Evolutionary conservation across 1,139 yeast species (phyloP).

Genomic region (Hansenula lynferdii): DNA sequence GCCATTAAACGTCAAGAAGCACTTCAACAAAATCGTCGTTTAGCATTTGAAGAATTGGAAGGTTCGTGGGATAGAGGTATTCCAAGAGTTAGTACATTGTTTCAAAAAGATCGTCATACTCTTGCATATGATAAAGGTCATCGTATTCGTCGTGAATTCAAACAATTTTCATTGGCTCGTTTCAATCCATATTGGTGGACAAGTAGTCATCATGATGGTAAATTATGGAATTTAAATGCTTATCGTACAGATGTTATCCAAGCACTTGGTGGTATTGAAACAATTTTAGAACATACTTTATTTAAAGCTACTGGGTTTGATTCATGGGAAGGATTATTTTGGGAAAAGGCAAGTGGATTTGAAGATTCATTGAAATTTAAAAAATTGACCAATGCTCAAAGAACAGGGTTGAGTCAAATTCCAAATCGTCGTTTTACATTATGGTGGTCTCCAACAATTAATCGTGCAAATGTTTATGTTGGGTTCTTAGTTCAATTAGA

Average conservation of each 20-base stretch:
- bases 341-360: conserved; percentile 97
- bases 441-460: conserved; percentile 99
- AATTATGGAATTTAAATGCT: conserved; percentile 88
- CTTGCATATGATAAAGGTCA: conserved; percentile 95
- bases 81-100: conserved; percentile 91
- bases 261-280: conserved; percentile 96
- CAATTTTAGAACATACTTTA: conserved; percentile 90
- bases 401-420: conserved; percentile 95
- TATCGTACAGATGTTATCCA: conserved; percentile 96
- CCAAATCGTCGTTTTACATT: conserved; percentile 96
- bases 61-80: conserved; percentile 95
- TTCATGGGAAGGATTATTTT: conserved; percentile 97
- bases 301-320: conserved; percentile 97
- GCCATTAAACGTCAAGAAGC: conserved; percentile 90
- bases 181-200: conserved; percentile 98
- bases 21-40: conserved; percentile 73
- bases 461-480: conserved; percentile 95
- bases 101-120: conserved; percentile 93
- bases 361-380: conserved; percentile 95
- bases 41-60: conserved; percentile 92
- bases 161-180: conserved; percentile 65
- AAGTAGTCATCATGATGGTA: conserved; percentile 89
- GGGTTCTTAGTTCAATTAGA: conserved; percentile 97
- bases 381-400: conserved; percentile 93
- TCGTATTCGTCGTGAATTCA: conserved; percentile 74